Base-by-base conservation (phyloP, 257 asterid genomes). In the Euphrasia confusa region DNA sequence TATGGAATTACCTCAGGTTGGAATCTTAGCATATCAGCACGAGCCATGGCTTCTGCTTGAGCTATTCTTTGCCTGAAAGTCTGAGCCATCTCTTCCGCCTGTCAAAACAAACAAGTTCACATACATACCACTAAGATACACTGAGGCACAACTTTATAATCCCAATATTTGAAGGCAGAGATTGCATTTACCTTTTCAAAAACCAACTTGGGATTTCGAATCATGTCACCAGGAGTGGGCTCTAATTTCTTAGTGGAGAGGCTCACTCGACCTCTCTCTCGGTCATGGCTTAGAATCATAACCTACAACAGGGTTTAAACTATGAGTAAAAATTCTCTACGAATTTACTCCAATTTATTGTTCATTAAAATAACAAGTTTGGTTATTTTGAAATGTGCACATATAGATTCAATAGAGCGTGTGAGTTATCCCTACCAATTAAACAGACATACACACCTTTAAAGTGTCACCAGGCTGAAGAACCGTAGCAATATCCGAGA, bases 21-120 rank as follows among this genome's bases (percentile, higher is more conserved):
- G 84, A 91, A 91, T 68, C 98, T 80, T 50, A 89, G 90, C 91
- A 92, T 92, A 69, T 92, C 99, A 45, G 96, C 97, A 64, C 99
- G 94, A 68, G 99, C 99, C 99, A 89, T 86, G 74, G 99, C 99
- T 84, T 89, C 99, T 10, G 97, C 99, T 72, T 92, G 99, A 70
- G 99, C 99, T 71, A 92, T 92, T 78, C 99, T 82, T 80, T 89
- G 97, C 82, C 97, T 87, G 88, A 92, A 92, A 33, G 99, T 89
- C 81, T 89, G 97, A 62, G 96, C 97, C 99, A 89, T 92, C 91
- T 92, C 99, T 75, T 92, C 99, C 0, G 99, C 99, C 99, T 92
- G 78, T 28, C 55, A 47, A 40, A 57, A 67, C 42, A 32, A 47
- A 72, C 63, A 54, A 71, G 26, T 42, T 56, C 40, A 62, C 42